Conservation (phyloP, 2,329 filamentous ascomycete species). For the Verticillium nonalfalfae region DNA sequence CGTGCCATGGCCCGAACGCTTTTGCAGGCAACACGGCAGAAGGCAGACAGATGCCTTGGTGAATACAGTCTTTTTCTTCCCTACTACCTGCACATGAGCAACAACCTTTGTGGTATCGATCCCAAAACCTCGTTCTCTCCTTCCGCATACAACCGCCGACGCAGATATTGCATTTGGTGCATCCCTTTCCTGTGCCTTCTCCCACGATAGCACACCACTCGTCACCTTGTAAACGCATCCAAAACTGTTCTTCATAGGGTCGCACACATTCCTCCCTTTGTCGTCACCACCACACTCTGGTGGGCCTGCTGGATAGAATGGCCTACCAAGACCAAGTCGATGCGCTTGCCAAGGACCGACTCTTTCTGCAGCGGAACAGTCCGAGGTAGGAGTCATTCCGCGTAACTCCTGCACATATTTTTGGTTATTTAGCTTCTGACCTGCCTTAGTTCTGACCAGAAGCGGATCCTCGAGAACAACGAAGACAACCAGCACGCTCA, state of each 20-base stretch:
- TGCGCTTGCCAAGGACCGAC: background rate
- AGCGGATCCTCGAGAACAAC: background rate
- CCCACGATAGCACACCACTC: too few species aligned
- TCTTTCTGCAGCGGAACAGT: background rate
- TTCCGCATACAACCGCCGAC: too few species aligned
- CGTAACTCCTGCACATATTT: background rate
- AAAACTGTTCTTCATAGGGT: too few species aligned
- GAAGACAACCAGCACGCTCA: background rate
- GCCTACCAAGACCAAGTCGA: too few species aligned
- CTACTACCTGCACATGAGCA: background rate
- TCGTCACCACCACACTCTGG: too few species aligned
- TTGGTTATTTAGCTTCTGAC: background rate
- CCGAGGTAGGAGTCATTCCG: background rate
- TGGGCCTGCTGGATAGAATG: too few species aligned
- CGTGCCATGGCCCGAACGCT: too few species aligned
- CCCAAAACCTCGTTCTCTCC: background rate
- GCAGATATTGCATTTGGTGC: too few species aligned
- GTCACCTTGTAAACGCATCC: too few species aligned
- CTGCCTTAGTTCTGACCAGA: background rate
- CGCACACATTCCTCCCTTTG: too few species aligned
- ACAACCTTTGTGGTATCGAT: background rate
- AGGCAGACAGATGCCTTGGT: background rate
- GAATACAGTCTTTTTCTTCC: background rate
- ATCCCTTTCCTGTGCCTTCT: too few species aligned
- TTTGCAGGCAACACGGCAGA: too few species aligned